Evolutionary conservation across 148 eudicot genomes (phyloP), one percentile per base, ranked within the genome.

Genomic region (Linanthus parryae): DNA sequence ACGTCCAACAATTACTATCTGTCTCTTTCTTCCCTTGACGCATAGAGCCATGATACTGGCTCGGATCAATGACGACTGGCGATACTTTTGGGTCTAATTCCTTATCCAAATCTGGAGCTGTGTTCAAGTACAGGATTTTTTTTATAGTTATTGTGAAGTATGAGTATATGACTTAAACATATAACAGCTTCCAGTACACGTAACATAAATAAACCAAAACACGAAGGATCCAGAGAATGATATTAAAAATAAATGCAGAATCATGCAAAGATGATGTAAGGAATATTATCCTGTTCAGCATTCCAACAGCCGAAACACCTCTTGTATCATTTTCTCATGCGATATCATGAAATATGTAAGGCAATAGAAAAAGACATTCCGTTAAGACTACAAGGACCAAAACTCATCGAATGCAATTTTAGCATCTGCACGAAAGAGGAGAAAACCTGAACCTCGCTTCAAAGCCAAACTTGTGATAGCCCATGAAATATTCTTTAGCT

Each of bases 1-100:
- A 74, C 34, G 80, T 72, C 99, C 99, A 94, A 75, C 99, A 94
- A 69, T 94, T 60, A 58, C 60, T 59, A 52, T 82, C 95, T 30
- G 48, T 52, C 33, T 80, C 95, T 80, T 75, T 78, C 70, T 75
- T 82, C 57, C 86, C 92, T 72, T 65, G 73, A 44, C 57, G 76
- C 71, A 94, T 54, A 21, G 95, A 65, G 63, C 88, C 85, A 61
- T 54, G 63, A 70, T 76, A 78, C 46, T 74, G 71, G 61, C 65
- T 63, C 21, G 74, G 68, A 52, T 88, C 81, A 33, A 88, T 66
- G 52, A 52, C 38, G 50, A 82, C 46, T 5, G 92, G 71, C 18
- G 81, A 52, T 25, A 59, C 66, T 39, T 62, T 43, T 72, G 79
- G 42, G 64, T 76, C 79, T 53, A 94, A 65, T 59, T 79, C 79